These are phyloP conservation scores for Fusarium pseudocircinatum DNA, from an alignment of 2,329 filamentous ascomycete genomes.

Conservation along the genomic window DNA sequence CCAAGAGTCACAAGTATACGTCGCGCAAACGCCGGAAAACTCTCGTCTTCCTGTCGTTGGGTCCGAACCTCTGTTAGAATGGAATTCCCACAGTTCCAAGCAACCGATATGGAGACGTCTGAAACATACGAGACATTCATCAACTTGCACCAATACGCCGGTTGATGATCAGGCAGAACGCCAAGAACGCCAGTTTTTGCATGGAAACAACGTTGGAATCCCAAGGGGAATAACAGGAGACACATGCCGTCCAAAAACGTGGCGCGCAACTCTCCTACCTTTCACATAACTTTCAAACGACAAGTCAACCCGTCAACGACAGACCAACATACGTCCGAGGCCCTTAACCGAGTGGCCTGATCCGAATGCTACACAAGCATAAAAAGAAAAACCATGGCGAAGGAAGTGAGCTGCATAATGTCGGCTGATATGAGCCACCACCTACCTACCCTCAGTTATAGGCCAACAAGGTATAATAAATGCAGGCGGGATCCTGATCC, in stretches of 20 bases:
- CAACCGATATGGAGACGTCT: neutral
- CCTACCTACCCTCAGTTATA: neutral
- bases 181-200: neutral
- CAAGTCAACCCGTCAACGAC: neutral
- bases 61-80: neutral
- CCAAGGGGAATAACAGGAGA: neutral
- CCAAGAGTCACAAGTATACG: neutral
- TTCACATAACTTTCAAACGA: conserved; percentile 39
- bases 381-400: neutral
- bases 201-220: neutral
- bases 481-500: neutral
- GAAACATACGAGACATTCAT: conserved; percentile 16
- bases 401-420: neutral
- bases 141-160: neutral
- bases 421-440: neutral
- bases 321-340: neutral
- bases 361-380: neutral
- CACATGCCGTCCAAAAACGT: neutral
- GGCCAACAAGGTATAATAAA: neutral
- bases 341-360: neutral
- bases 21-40: too few species aligned
- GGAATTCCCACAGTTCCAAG: neutral
- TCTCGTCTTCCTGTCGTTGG: neutral
- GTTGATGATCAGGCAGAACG: neutral
- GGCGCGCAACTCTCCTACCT: neutral